Percentiles rank a stretch among this genome's conserved stretches.
phyloP scores from a whole-genome alignment of 2,329 filamentous ascomycete genomes.

The Alternaria arborescens region DNA sequence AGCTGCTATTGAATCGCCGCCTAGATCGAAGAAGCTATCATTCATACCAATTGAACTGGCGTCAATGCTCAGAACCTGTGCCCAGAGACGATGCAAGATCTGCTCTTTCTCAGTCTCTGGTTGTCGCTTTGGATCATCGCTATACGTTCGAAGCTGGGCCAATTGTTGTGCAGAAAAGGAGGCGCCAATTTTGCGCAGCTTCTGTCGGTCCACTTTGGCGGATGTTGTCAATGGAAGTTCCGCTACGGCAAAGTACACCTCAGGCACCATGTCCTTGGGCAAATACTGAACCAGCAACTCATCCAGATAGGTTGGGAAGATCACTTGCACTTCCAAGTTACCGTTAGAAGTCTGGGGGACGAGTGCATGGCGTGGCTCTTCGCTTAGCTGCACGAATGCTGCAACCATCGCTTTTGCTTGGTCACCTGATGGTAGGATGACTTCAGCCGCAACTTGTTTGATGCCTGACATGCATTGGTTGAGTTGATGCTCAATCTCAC shows the following conservation, averaged over 20 bases:
- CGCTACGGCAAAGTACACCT: too few species aligned
- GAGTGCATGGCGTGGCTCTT: too few species aligned
- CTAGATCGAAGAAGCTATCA: neutral
- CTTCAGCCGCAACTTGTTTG: neutral
- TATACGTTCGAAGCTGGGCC: neutral
- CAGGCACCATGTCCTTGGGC: too few species aligned
- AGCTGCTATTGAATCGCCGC: neutral
- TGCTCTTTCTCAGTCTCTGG: neutral
- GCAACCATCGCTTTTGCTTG: neutral
- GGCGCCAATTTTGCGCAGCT: too few species aligned
- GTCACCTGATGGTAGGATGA: neutral
- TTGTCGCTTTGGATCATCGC: neutral
- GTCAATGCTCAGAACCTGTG: neutral
- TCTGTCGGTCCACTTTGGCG: too few species aligned
- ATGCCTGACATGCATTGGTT: neutral
- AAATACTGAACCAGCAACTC: too few species aligned
- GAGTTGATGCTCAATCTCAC: constrained; percentile 20
- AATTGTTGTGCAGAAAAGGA: neutral
- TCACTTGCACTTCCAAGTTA: too few species aligned
- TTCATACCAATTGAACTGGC: neutral
- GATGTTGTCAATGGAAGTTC: too few species aligned
- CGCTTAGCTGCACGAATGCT: neutral
- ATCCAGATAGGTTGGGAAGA: too few species aligned
- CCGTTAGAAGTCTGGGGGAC: too few species aligned
- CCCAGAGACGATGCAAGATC: neutral